phyloP scores from a whole-genome alignment of 2,329 filamentous ascomycete genomes.

The Amauroascus verrucosus region DNA sequence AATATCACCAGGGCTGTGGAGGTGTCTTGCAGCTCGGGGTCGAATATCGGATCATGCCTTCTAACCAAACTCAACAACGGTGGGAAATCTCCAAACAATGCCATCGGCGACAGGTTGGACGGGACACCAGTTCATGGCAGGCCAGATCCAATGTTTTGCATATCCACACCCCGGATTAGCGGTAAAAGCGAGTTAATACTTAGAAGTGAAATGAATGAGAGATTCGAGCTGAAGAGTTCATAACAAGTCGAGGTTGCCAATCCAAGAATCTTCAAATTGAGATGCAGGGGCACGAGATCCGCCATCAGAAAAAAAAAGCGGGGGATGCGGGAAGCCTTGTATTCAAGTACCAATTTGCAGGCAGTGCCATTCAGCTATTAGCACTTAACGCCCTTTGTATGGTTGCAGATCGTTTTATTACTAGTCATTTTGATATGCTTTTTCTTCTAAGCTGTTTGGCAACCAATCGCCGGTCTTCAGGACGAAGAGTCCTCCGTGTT shows the following conservation, averaged over 20 bases:
- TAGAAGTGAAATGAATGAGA: background rate
- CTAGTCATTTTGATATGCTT: background rate
- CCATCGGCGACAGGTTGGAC: slow-evolving; percentile 5
- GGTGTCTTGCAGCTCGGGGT: background rate
- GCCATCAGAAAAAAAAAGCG: background rate
- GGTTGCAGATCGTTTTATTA: slow-evolving; percentile 5
- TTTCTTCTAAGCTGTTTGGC: background rate
- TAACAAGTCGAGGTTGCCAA: background rate
- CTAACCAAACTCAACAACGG: background rate
- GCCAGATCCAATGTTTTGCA: background rate
- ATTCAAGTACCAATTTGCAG: background rate
- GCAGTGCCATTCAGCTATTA: background rate
- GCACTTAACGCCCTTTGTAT: slow-evolving; percentile 1
- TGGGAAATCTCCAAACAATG: slow-evolving; percentile 1
- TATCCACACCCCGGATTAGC: background rate
- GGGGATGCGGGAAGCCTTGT: background rate
- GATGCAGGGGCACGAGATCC: slow-evolving; percentile 2
- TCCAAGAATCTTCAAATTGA: background rate
- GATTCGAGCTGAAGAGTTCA: background rate
- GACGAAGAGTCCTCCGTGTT: background rate
- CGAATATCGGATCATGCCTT: slow-evolving; percentile 1
- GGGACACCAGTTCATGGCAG: slow-evolving; percentile 6
- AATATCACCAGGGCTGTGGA: slow-evolving; percentile 13
- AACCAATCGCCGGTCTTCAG: background rate
- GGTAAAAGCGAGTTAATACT: background rate